phyloP scores from a whole-genome alignment of 2,329 filamentous ascomycete genomes.

The Exophiala calicioides region DNA sequence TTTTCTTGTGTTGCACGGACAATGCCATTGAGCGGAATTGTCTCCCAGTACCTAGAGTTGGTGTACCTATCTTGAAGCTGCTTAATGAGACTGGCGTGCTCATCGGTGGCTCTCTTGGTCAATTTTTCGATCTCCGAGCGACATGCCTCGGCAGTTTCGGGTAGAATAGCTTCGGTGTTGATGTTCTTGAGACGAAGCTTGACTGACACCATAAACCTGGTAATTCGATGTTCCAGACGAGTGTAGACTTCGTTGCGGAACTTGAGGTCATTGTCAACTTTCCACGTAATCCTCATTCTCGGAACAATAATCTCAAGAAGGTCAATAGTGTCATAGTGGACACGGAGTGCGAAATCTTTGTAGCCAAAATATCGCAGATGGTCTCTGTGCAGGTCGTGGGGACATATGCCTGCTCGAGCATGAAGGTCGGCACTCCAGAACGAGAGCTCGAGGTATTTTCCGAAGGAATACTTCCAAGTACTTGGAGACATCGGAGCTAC shows the following conservation, averaged over 20 bases:
- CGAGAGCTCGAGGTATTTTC: conserved; percentile 94
- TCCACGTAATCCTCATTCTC: conserved; percentile 89
- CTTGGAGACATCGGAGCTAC: conserved; percentile 88
- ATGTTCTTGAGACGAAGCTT: conserved; percentile 82
- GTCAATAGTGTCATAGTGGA: conserved; percentile 91
- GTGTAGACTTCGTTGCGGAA: conserved; percentile 90
- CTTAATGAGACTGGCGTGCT: conserved; percentile 71
- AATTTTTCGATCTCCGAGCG: conserved; percentile 77
- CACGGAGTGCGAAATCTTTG: conserved; percentile 78
- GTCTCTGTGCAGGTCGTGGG: conserved; percentile 88
- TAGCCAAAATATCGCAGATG: conserved; percentile 92
- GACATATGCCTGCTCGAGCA: conserved; percentile 72
- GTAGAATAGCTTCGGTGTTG: conserved; percentile 84
- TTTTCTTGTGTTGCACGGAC: conserved; percentile 90
- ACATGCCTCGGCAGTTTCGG: conserved; percentile 82
- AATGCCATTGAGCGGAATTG: conserved; percentile 87
- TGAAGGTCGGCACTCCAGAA: conserved; percentile 90
- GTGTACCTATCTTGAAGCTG: conserved; percentile 90
- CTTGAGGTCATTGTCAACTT: conserved; percentile 88
- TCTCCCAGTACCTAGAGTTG: conserved; percentile 92
- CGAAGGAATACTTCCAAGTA: conserved; percentile 98
- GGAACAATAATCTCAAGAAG: conserved; percentile 94
- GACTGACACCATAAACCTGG: conserved; percentile 84
- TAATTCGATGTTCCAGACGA: conserved; percentile 78
- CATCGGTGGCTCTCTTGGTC: conserved; percentile 76